phyloP scores from a whole-genome alignment of 176 grass and related monocot genomes.

The Otatea glauca region DNA sequence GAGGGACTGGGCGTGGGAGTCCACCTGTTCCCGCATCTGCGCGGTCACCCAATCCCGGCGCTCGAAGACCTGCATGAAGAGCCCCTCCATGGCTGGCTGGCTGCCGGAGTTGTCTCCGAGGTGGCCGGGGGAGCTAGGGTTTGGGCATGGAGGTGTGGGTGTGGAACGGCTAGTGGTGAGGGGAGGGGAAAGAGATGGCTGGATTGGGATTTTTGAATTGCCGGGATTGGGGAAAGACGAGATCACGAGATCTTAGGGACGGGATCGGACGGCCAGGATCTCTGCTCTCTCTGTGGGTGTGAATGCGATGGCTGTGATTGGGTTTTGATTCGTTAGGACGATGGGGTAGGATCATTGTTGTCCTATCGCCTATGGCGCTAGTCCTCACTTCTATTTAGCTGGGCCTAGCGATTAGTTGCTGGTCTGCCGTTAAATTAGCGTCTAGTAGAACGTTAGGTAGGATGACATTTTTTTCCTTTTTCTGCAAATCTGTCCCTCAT shows the following conservation, averaged over 20 bases:
- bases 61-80: slow-evolving; percentile 90
- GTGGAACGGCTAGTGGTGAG: slow-evolving; percentile 27
- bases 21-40: slow-evolving; percentile 71
- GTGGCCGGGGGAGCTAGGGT: slow-evolving; percentile 41
- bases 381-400: too few species aligned
- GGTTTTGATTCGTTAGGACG: not conserved
- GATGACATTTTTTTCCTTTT: too few species aligned
- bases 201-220: slow-evolving; percentile 71
- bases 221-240: not conserved
- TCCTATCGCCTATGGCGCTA: too few species aligned
- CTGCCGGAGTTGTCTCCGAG: not conserved
- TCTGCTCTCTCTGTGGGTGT: not conserved
- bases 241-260: slow-evolving; percentile 6
- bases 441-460: too few species aligned
- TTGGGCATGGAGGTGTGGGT: slow-evolving; percentile 36
- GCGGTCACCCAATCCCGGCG: slow-evolving; percentile 49
- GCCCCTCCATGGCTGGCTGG: slow-evolving; percentile 64
- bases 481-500: too few species aligned
- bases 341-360: not conserved
- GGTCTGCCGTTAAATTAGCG: too few species aligned
- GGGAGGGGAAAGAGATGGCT: not conserved
- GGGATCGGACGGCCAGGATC: slow-evolving; percentile 22
- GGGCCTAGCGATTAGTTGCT: too few species aligned
- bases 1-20: slow-evolving; percentile 66
- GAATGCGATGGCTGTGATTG: too few species aligned